These are phyloP conservation scores for Stephania cephalantha DNA, from an alignment of 164 flowering plant species.

Conservation along the genomic window DNA sequence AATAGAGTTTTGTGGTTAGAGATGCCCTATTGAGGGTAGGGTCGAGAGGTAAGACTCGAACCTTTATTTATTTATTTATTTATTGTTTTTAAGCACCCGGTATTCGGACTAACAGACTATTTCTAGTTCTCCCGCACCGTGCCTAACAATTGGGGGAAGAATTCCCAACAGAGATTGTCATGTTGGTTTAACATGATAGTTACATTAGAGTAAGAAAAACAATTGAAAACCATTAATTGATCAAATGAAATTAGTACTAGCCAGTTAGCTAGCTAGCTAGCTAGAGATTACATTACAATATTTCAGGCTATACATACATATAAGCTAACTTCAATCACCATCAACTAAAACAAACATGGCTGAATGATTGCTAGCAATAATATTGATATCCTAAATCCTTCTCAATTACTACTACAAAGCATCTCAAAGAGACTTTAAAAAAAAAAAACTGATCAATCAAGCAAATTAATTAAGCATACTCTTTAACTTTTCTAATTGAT, in stretches of 20 bases:
- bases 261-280: too few species aligned
- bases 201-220: not conserved
- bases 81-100: too few species aligned
- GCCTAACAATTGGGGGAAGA: too few species aligned
- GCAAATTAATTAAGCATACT: not conserved
- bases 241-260: too few species aligned
- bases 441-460: not conserved
- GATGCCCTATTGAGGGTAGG: too few species aligned
- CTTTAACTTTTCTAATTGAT: not conserved
- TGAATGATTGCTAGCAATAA: not conserved
- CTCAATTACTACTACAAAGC: not conserved
- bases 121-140: too few species aligned
- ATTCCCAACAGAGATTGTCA: too few species aligned
- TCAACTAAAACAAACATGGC: slow-evolving; percentile 6
- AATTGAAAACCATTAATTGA: not conserved
- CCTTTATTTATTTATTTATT: too few species aligned
- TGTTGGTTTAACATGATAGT: too few species aligned
- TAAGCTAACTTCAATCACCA: slow-evolving; percentile 5
- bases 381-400: not conserved
- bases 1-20: too few species aligned
- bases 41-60: too few species aligned
- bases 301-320: not conserved
- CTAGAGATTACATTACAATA: not conserved
- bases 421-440: not conserved
- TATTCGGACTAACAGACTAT: too few species aligned